Percentiles rank a stretch among this genome's conserved stretches.
These are phyloP conservation scores for Penicillium riverlandense DNA, from an alignment of 495 filamentous ascomycete species.

Conservation along the genomic window DNA sequence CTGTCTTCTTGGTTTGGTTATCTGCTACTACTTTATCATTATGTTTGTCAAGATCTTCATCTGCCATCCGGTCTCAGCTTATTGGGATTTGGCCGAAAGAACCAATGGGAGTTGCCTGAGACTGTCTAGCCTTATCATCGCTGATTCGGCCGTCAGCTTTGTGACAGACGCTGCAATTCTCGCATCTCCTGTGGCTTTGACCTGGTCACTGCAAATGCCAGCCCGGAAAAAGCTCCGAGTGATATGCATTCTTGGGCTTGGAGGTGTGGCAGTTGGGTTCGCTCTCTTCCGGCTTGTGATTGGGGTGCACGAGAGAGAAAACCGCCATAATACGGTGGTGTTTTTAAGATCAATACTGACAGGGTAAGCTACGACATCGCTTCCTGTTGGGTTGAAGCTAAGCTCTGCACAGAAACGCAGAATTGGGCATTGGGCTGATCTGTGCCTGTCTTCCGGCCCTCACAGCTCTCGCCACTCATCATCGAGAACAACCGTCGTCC, in stretches of 20 bases:
- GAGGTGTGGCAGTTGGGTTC: conserved; percentile 20
- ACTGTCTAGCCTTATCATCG: conserved; percentile 19
- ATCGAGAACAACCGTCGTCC: not conserved
- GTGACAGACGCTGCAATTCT: conserved; percentile 25
- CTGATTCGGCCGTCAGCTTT: conserved; percentile 22
- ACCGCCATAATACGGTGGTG: conserved; percentile 9
- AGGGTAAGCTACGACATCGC: not conserved
- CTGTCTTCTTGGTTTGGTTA: conserved; percentile 18
- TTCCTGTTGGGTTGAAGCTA: not conserved
- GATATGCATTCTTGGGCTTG: conserved; percentile 18
- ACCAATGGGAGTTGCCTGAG: conserved; percentile 11
- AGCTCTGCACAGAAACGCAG: not conserved
- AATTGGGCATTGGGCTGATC: not conserved
- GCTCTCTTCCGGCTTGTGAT: conserved; percentile 22
- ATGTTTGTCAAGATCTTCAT: conserved; percentile 22
- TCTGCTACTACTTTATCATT: conserved; percentile 19
- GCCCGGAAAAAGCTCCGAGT: conserved; percentile 19
- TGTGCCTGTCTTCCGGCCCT: not conserved
- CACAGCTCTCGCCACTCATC: not conserved
- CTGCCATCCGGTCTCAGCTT: conserved; percentile 18
- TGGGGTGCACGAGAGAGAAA: conserved; percentile 11
- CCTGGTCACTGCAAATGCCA: conserved; percentile 23
- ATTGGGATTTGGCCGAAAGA: conserved; percentile 10
- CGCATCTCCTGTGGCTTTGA: conserved; percentile 20
- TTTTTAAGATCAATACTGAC: not conserved